phyloP scores from a whole-genome alignment of 495 filamentous ascomycete species.

The Baudoinia panamericana region DNA sequence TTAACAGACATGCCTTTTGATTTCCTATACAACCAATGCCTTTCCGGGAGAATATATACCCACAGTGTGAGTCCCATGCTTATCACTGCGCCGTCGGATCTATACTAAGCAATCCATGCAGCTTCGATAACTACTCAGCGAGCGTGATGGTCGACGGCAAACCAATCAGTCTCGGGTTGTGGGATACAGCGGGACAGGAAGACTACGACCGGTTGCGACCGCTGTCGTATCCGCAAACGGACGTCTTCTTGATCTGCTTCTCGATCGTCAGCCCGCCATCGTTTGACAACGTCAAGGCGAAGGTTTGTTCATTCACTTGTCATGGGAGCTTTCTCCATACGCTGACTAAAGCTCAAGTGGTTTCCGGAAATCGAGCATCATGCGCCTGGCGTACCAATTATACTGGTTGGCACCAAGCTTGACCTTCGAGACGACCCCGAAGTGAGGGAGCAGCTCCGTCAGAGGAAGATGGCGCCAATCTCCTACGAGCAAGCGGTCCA shows the following conservation, averaged over 20 bases:
- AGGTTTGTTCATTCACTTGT: conserved; percentile 44
- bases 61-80: conserved; percentile 60
- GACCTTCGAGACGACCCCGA: conserved; percentile 85
- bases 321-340: too few relatives aligned
- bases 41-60: conserved; percentile 99
- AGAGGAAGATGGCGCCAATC: conserved; percentile 84
- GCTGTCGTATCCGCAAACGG: conserved; percentile 93
- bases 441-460: conserved; percentile 60
- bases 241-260: conserved; percentile 97
- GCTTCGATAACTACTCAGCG: conserved; percentile 98
- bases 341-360: too few relatives aligned
- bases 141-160: conserved; percentile 97
- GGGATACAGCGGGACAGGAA: conserved; percentile 98
- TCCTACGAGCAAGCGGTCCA: conserved; percentile 75
- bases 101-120: conserved; percentile 28
- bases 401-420: conserved; percentile 93
- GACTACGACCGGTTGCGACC: conserved; percentile 94
- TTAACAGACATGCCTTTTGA: conserved; percentile 96
- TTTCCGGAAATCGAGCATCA: conserved; percentile 94
- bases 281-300: conserved; percentile 94
- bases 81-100: neutral
- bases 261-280: conserved; percentile 94
- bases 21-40: conserved; percentile 97
- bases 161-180: conserved; percentile 89
- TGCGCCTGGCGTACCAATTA: conserved; percentile 88